A percentile compares a stretch with the other conserved stretches of the same genome.
phyloP scores from a whole-genome alignment of 495 filamentous ascomycete genomes.

The Jackrogersella multiformis region DNA sequence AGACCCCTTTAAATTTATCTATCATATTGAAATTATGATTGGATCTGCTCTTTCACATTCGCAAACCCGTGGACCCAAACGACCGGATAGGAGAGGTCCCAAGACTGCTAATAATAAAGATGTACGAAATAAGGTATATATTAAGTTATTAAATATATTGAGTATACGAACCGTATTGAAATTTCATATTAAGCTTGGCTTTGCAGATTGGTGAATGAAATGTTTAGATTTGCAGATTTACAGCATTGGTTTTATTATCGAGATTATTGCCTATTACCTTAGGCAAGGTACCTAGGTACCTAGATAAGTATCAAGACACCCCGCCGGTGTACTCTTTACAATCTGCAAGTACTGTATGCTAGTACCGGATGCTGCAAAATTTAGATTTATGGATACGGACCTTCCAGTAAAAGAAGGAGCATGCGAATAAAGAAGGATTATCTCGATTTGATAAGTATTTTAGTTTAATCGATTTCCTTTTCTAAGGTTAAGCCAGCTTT shows the following conservation, averaged over 20 bases:
- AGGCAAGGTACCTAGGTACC: neutral
- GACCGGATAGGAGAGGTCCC: neutral
- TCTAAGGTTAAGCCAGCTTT: neutral
- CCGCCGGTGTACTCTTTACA: constrained; percentile 1
- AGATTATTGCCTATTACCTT: neutral
- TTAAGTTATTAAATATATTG: neutral
- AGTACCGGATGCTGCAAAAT: neutral
- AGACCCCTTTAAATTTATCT: constrained; percentile 27
- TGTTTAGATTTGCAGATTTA: too few species aligned
- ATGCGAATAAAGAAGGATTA: constrained; percentile 20
- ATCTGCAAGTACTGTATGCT: neutral
- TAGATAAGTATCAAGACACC: constrained; percentile 5
- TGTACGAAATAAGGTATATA: neutral
- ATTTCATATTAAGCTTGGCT: neutral
- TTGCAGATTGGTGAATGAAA: neutral
- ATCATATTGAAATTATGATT: neutral
- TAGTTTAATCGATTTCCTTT: constrained; percentile 5
- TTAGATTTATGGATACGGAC: neutral
- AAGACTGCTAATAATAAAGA: neutral
- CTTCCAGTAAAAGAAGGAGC: constrained; percentile 23
- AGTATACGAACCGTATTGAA: neutral
- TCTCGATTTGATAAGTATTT: constrained; percentile 12
- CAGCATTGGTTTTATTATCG: too few species aligned
- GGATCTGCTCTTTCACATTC: neutral
- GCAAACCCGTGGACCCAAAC: neutral